Evolutionary conservation across 192 early-diverging fungal species (phyloP).

Genomic region (Neocallimastix lanati): DNA sequence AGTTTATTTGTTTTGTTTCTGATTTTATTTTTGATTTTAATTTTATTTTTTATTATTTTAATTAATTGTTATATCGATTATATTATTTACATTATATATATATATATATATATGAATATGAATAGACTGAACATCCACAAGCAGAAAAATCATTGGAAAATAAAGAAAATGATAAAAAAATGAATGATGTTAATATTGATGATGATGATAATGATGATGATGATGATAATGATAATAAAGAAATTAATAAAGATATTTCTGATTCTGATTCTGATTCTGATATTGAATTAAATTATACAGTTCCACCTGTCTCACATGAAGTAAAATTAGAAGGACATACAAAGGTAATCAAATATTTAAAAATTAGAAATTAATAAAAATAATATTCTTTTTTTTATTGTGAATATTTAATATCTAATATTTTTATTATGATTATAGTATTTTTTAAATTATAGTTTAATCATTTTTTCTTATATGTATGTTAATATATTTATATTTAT

Average conservation of each 20-base stretch:
- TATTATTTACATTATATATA: no score
- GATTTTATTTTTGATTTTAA: no score
- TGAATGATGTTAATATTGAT: slow-evolving; percentile 9
- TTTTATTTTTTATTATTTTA: no score
- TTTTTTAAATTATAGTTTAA: no score
- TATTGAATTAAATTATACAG: slow-evolving; percentile 9
- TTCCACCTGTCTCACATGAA: slow-evolving; percentile 48
- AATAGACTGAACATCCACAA: not conserved
- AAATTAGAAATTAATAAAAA: not conserved
- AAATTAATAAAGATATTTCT: no score
- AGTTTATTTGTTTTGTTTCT: no score
- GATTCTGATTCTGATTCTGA: slow-evolving; percentile 10
- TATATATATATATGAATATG: no score
- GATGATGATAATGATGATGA: slow-evolving; percentile 11
- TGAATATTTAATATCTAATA: no score
- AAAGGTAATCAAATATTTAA: slow-evolving; percentile 15
- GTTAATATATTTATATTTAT: no score
- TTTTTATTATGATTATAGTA: no score
- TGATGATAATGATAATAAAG: slow-evolving; percentile 16
- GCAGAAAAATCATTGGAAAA: not conserved
- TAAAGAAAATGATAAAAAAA: slow-evolving; percentile 1
- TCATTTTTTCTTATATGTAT: no score
- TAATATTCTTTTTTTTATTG: not conserved
- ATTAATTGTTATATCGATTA: no score
- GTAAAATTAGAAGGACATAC: slow-evolving; percentile 44